Conservation (phyloP, 1,284 basidiomycete genomes). For the Leccinum griseonigrum region DNA sequence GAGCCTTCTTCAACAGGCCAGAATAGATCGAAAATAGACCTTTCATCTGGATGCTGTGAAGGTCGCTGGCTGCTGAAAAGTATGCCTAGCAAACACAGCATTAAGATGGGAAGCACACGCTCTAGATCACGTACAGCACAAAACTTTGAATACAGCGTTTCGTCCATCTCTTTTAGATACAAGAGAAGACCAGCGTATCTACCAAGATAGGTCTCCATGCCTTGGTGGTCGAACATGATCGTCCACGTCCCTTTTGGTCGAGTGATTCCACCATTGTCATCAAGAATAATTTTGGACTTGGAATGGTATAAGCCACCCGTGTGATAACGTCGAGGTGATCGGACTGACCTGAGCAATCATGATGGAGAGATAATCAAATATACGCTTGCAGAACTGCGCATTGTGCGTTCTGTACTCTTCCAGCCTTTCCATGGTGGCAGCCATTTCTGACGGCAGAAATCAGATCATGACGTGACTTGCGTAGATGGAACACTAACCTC, state of each 20-base stretch:
- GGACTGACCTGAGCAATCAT: conserved; percentile 76
- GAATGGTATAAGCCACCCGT: conserved; percentile 6
- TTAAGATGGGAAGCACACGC: conserved; percentile 4
- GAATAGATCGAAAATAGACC: conserved; percentile 62
- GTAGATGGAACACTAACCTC: conserved; percentile 46
- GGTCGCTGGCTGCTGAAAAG: conserved; percentile 78
- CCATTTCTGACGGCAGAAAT: conserved; percentile 64
- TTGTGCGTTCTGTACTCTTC: conserved; percentile 89
- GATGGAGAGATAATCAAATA: conserved; percentile 87
- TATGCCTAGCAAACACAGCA: conserved; percentile 60
- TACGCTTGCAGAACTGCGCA: conserved; percentile 86
- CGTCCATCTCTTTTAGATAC: conserved; percentile 95
- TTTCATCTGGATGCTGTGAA: conserved; percentile 80
- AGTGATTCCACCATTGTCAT: conserved; percentile 54
- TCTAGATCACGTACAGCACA: conserved; percentile 68
- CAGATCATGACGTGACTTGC: not conserved
- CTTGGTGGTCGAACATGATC: conserved; percentile 59
- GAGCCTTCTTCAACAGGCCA: conserved; percentile 60
- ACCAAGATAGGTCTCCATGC: conserved; percentile 81
- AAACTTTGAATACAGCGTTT: conserved; percentile 76
- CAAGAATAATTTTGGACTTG: conserved; percentile 67
- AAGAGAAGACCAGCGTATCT: conserved; percentile 89
- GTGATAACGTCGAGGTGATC: not conserved
- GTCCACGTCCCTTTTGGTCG: conserved; percentile 41
- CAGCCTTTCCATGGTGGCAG: conserved; percentile 89